Percentiles rank a stretch among this genome's conserved stretches.
Evolutionary conservation across 1,284 basidiomycete species (phyloP).

Genomic region (Heterobasidion occidentale): DNA sequence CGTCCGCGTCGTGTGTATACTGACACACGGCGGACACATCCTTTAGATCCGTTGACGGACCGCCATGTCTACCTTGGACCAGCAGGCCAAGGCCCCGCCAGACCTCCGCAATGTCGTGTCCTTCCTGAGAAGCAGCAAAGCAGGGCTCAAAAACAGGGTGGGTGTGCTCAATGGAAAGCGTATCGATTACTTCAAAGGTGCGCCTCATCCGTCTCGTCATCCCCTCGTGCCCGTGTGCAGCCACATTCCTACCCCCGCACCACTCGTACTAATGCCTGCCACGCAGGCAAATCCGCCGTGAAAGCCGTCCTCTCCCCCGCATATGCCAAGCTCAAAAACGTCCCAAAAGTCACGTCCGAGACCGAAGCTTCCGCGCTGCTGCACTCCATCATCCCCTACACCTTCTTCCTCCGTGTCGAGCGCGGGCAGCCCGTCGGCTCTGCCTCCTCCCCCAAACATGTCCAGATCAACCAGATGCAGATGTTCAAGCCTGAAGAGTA

Average conservation of each 20-base stretch:
- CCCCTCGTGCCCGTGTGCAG: neutral
- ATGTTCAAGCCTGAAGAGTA: slow-evolving; percentile 73
- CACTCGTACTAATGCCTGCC: slow-evolving; percentile 5
- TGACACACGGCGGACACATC: neutral
- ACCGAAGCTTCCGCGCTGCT: slow-evolving; percentile 71
- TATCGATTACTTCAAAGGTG: slow-evolving; percentile 97
- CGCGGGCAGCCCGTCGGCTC: slow-evolving; percentile 65
- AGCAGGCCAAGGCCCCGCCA: slow-evolving; percentile 68
- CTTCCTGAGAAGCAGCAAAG: slow-evolving; percentile 78
- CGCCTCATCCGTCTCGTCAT: slow-evolving; percentile 15
- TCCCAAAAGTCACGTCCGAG: slow-evolving; percentile 72
- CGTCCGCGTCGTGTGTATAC: neutral
- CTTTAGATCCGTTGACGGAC: neutral
- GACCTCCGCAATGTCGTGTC: slow-evolving; percentile 76
- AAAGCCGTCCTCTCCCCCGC: slow-evolving; percentile 89
- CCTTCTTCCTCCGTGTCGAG: slow-evolving; percentile 87
- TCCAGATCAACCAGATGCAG: slow-evolving; percentile 82
- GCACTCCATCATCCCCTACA: slow-evolving; percentile 70
- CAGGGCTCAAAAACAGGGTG: slow-evolving; percentile 84
- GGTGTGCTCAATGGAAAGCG: slow-evolving; percentile 93
- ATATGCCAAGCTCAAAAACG: slow-evolving; percentile 84
- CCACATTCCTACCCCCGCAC: neutral
- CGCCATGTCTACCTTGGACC: slow-evolving; percentile 40
- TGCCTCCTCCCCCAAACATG: slow-evolving; percentile 67
- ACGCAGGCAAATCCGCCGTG: slow-evolving; percentile 81